Percentiles rank a stretch among this genome's conserved stretches.
Conservation (phyloP, 345 rosid species). For the Dipteronia dyeriana region DNA sequence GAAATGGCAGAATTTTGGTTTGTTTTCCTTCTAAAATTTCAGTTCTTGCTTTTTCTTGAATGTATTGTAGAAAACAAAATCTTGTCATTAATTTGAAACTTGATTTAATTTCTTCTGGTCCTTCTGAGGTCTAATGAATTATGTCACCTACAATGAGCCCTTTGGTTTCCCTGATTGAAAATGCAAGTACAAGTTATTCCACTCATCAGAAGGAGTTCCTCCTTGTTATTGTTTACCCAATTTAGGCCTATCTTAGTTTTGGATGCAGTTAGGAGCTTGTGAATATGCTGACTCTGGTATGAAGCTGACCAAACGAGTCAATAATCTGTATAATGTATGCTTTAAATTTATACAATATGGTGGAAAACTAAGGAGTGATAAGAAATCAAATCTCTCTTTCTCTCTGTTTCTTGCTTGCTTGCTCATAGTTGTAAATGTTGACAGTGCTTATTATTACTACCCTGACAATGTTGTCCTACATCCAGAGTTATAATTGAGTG, state of each 20-base stretch:
- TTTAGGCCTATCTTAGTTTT: constrained; percentile 1
- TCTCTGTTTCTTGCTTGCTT: neutral
- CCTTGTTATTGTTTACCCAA: neutral
- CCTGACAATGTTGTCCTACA: neutral
- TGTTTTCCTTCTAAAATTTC: constrained; percentile 28
- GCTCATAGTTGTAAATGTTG: neutral
- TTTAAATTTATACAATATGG: neutral
- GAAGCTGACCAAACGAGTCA: neutral
- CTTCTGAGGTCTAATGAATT: neutral
- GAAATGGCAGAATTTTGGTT: constrained; percentile 99
- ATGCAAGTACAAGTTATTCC: neutral
- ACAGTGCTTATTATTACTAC: neutral
- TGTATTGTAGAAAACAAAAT: neutral
- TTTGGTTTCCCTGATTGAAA: neutral
- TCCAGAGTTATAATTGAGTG: neutral
- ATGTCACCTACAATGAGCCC: constrained; percentile 2
- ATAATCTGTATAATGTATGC: neutral
- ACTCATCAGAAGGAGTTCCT: neutral
- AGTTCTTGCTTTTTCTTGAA: neutral
- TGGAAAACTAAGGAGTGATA: neutral
- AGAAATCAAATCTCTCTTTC: neutral
- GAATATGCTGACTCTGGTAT: neutral
- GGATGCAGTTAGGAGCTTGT: constrained; percentile 7
- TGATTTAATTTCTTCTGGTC: neutral
- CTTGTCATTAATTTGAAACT: neutral